A percentile compares a stretch with the other conserved stretches of the same genome.
Evolutionary conservation across 176 grass and related monocot species (phyloP).

Genomic region (Themeda triandra): DNA sequence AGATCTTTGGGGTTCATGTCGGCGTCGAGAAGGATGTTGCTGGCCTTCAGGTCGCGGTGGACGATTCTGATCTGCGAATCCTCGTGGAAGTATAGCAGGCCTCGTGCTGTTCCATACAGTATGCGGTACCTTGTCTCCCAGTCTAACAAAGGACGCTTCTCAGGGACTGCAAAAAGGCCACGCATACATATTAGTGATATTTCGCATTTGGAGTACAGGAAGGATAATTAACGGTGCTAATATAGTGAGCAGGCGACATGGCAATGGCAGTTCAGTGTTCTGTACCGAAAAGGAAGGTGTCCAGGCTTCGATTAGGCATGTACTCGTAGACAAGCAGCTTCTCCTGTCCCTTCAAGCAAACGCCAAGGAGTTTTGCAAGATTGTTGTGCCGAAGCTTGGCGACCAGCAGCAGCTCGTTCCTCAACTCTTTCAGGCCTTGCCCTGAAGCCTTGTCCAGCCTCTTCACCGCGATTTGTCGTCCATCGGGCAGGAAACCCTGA

Average conservation of each 20-base stretch:
- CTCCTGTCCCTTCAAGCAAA: conserved; percentile 38
- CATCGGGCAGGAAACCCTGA: conserved; percentile 34
- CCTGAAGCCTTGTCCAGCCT: conserved; percentile 20
- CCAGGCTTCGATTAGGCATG: conserved; percentile 42
- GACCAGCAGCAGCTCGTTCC: conserved; percentile 47
- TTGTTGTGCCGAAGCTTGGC: conserved; percentile 58
- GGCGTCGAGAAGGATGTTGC: conserved; percentile 34
- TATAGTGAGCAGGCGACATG: no score
- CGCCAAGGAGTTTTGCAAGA: conserved; percentile 31
- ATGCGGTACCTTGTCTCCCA: conserved; percentile 34
- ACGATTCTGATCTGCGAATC: conserved; percentile 29
- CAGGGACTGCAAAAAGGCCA: neutral
- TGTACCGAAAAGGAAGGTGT: conserved; percentile 45
- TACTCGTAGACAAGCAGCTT: conserved; percentile 53
- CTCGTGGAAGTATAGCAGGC: conserved; percentile 32
- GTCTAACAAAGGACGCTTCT: conserved; percentile 7
- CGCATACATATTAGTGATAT: neutral
- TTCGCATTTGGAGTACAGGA: neutral
- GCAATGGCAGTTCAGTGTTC: neutral
- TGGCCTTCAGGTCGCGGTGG: conserved; percentile 45
- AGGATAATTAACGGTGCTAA: no score
- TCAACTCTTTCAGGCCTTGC: conserved; percentile 38
- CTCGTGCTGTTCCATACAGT: conserved; percentile 25
- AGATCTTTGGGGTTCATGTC: conserved; percentile 48
- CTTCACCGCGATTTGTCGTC: conserved; percentile 27